Conservation (phyloP, 805 yeast genomes). For the Saturnispora besseyi region DNA sequence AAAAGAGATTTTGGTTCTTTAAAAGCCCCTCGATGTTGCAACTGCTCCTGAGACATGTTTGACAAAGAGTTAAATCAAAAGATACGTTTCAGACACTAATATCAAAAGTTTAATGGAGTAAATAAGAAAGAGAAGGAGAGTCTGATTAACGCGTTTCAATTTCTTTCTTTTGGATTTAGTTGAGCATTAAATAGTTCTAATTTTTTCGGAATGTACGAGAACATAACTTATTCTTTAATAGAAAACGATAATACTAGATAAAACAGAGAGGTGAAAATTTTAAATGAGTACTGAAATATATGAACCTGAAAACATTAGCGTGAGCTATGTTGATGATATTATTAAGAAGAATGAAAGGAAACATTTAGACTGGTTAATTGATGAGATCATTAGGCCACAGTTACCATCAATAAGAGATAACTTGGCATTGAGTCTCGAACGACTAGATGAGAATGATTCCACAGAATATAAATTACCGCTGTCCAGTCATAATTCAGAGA, state of each 20-base stretch:
- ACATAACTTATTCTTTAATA: no score
- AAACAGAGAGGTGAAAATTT: not conserved
- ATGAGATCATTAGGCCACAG: conserved; percentile 38
- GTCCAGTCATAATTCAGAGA: conserved; percentile 44
- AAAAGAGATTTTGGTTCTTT: not conserved
- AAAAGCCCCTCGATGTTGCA: not conserved
- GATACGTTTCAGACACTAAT: no score
- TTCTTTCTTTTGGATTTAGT: no score
- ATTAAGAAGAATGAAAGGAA: conserved; percentile 12
- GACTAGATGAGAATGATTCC: conserved; percentile 30
- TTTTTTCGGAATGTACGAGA: no score
- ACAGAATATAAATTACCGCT: conserved; percentile 48
- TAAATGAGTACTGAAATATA: conserved; percentile 23
- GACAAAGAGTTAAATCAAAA: no score
- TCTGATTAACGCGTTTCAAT: no score
- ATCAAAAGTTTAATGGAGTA: no score
- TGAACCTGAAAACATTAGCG: conserved; percentile 8
- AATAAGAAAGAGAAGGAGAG: no score
- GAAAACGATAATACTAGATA: no score
- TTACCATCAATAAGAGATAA: conserved; percentile 39
- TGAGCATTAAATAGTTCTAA: no score
- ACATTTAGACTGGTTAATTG: conserved; percentile 40
- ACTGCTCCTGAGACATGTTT: not conserved
- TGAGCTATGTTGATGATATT: conserved; percentile 4
- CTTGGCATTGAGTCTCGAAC: conserved; percentile 32